Base-by-base conservation (phyloP, 2,329 filamentous ascomycete species). In the Colletotrichum liriopes region DNA sequence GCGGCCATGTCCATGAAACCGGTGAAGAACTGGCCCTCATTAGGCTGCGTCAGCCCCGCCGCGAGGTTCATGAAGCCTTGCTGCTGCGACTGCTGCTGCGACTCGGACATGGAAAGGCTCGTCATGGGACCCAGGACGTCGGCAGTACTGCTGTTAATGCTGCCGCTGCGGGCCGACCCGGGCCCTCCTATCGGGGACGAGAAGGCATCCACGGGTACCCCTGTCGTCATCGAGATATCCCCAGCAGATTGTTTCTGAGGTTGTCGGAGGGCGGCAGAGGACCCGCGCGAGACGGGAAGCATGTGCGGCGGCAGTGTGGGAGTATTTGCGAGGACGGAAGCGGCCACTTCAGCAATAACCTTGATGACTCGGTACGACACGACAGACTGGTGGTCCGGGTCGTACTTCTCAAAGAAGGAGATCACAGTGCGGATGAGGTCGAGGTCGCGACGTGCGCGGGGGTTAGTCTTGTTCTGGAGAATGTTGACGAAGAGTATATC, bases 401-500 rank as follows among this genome's bases (percentile, higher is more conserved):
- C 69, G 37, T 62, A 72, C 43, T 69, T 69, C 45, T 72, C 69
- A 29, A 72, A 72, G 47, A 72, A 72, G 52, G 59, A 47, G 29
- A 72, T 61, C 14, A 72, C 59, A 11, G 54, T 72, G 18, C 69
- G 69, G 54, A 72, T 69, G 29, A 72, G 69, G 14, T 72, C 69
- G 18, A 72, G 65, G 20, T 72, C 69, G 20, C 69, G 65, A 45
- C 54, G 69, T 3, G 69, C 69, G 12, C 69, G 69, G 1, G 69
- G 65, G 5, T 47, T 63, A 1, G 45, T 52, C 35, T 64, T 72
- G 59, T 72, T 72, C 39, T 72, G 69, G 39, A 72, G 60, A 9
- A 72, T 72, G 8, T 72, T 60, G 43, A 72, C 59, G 32, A 72
- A 69, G 45, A 72, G 54, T 11, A 72, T 63, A 32, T 72, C 69